phyloP scores from a whole-genome alignment of 805 yeast species.

The Yarrowia keelungensis region DNA sequence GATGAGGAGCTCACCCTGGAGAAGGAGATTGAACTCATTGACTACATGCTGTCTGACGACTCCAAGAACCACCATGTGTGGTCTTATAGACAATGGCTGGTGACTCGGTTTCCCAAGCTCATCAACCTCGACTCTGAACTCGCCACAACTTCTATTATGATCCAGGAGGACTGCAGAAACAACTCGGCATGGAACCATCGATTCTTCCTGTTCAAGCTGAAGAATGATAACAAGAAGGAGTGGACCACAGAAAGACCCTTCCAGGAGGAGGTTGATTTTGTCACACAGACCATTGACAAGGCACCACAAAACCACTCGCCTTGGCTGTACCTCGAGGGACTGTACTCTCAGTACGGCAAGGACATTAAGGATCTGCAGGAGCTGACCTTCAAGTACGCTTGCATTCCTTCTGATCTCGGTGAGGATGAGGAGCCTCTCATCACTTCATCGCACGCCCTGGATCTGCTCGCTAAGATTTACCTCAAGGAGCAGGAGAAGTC shows the following conservation, averaged over 20 bases:
- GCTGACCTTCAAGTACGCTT: slow-evolving; percentile 57
- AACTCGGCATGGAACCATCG: slow-evolving; percentile 95
- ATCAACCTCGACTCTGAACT: slow-evolving; percentile 55
- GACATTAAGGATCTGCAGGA: slow-evolving; percentile 53
- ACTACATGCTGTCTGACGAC: slow-evolving; percentile 76
- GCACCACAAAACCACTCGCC: slow-evolving; percentile 84
- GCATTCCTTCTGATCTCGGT: slow-evolving; percentile 43
- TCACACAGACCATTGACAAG: slow-evolving; percentile 56
- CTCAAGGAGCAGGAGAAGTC: slow-evolving; percentile 46
- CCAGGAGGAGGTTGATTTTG: slow-evolving; percentile 61
- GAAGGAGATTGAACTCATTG: slow-evolving; percentile 71
- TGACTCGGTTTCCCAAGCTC: slow-evolving; percentile 49
- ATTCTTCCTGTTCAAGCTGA: slow-evolving; percentile 58
- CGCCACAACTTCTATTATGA: slow-evolving; percentile 56
- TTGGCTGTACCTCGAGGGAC: slow-evolving; percentile 82
- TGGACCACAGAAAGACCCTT: slow-evolving; percentile 12
- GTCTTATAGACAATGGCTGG: slow-evolving; percentile 89
- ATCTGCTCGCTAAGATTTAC: slow-evolving; percentile 63
- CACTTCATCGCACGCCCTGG: slow-evolving; percentile 68
- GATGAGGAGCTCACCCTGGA: slow-evolving; percentile 45
- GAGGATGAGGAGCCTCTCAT: slow-evolving; percentile 47
- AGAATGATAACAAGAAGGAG: slow-evolving; percentile 32
- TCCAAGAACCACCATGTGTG: slow-evolving; percentile 95
- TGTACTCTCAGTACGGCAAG: slow-evolving; percentile 51
- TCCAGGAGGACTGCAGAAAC: slow-evolving; percentile 75